Conservation (phyloP, 148 eudicot species). For the Nyssa sinensis region DNA sequence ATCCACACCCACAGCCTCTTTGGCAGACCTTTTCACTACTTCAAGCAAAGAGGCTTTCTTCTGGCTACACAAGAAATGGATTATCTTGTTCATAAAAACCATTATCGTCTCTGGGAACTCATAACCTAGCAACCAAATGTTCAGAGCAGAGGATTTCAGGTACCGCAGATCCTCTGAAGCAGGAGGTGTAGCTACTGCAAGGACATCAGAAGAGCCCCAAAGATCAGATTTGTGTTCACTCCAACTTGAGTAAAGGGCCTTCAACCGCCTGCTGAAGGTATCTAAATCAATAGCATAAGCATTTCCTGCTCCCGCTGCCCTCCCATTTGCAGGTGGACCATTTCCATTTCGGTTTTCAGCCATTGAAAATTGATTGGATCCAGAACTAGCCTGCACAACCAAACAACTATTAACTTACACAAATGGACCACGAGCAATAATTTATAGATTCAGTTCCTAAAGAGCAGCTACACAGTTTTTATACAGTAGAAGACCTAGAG, state of each 20-base stretch:
- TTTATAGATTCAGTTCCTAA: neutral
- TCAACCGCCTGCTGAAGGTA: constrained; percentile 48
- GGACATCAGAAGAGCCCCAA: constrained; percentile 66
- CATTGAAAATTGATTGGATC: constrained; percentile 22
- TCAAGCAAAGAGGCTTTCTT: constrained; percentile 72
- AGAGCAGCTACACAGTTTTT: too few species aligned
- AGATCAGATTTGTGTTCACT: constrained; percentile 39
- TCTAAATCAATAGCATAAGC: constrained; percentile 54
- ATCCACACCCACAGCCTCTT: constrained; percentile 59
- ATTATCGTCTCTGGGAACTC: constrained; percentile 92
- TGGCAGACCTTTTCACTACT: constrained; percentile 55
- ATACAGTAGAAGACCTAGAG: too few species aligned
- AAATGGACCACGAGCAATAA: neutral
- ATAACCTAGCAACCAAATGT: constrained; percentile 84
- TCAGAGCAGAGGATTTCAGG: constrained; percentile 77
- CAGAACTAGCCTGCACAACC: constrained; percentile 9
- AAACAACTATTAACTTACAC: neutral
- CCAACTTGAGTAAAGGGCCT: constrained; percentile 64
- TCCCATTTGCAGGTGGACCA: constrained; percentile 25
- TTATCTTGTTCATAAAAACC: constrained; percentile 67
- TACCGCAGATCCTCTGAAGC: constrained; percentile 80
- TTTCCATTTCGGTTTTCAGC: constrained; percentile 35
- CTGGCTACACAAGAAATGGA: constrained; percentile 82
- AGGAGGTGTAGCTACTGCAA: constrained; percentile 76
- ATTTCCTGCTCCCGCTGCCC: constrained; percentile 22